Evolutionary conservation across 768 basidiomycete genomes (phyloP).

Genomic region (Lepiota brunneoincarnata): DNA sequence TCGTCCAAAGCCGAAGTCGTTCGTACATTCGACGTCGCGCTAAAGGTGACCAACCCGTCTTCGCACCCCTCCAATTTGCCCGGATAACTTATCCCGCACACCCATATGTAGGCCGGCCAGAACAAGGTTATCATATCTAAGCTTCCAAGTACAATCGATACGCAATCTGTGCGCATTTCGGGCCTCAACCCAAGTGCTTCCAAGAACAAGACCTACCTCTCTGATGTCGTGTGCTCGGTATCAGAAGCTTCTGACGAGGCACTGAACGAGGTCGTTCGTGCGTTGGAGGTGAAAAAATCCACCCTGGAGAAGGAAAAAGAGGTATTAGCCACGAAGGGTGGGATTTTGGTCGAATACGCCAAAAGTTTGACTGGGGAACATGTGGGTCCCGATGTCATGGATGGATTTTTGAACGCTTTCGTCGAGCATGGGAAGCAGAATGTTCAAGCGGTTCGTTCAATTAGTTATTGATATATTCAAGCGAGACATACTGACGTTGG

Average conservation of each 20-base stretch:
- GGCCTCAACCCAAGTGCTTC: slow-evolving; percentile 33
- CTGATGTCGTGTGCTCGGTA: slow-evolving; percentile 53
- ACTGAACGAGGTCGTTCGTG: slow-evolving; percentile 29
- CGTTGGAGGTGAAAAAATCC: slow-evolving; percentile 31
- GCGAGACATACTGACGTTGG: neutral
- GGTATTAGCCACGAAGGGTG: slow-evolving; percentile 38
- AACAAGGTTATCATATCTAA: slow-evolving; percentile 48
- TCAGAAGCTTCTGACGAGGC: slow-evolving; percentile 21
- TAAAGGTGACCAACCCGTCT: slow-evolving; percentile 37
- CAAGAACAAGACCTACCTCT: slow-evolving; percentile 35
- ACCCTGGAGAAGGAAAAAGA: slow-evolving; percentile 35
- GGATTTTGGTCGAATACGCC: slow-evolving; percentile 42
- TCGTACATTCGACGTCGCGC: slow-evolving; percentile 43
- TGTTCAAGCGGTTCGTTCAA: slow-evolving; percentile 25
- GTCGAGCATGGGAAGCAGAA: slow-evolving; percentile 34
- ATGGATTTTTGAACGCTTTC: slow-evolving; percentile 39
- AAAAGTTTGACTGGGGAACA: slow-evolving; percentile 42
- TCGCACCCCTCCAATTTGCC: neutral
- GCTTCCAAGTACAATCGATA: slow-evolving; percentile 50
- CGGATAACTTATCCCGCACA: no score
- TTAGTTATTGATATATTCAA: neutral
- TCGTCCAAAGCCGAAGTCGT: slow-evolving; percentile 55
- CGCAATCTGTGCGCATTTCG: slow-evolving; percentile 50
- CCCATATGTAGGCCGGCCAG: slow-evolving; percentile 41
- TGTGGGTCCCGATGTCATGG: slow-evolving; percentile 34